Base-by-base conservation (phyloP, 2,329 filamentous ascomycete genomes). In the Apiospora aurea region DNA sequence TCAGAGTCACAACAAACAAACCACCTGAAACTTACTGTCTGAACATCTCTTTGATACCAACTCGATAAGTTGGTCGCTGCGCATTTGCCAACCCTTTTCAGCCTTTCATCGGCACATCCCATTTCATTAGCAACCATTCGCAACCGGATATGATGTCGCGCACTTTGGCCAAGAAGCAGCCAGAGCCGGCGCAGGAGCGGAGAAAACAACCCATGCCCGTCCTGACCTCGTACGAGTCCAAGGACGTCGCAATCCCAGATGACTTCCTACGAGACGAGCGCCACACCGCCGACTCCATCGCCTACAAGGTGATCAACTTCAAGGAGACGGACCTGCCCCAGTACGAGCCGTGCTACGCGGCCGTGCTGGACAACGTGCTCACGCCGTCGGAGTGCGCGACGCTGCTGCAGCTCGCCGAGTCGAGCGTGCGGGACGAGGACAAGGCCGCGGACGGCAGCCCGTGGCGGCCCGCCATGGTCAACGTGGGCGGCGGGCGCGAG, bases 381-480 rank as follows among this genome's bases (percentile, higher is more conserved):
- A 77, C 76, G 71, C 75, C 74, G 2, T 74, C 75, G 6, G 76
- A 78, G 71, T 75, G 76, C 44, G 75, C 72, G 0, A 77, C 85
- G 44, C 83, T 94, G 0, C 74, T 88, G 5, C 34, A 72, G 14
- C 81, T 89, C 7, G 87, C 87, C 13, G 88, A 90, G 77, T 80
- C 87, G 21, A 85, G 83, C 70, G 84, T 86, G 7, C 87, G 87
- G 14, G 87, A 89, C 75, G 77, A 82, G 51, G 83, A 82, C 72
- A 80, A 80, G 29, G 61, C 51, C 26, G 69, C 26, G 2, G 73
- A 72, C 47, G 77, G 75, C 1, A 82, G 77, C 72, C 80, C 83
- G 1, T 96, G 93, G 94, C 84, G 86, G 69, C 88, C 89, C 1
- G 94, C 93, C 0, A 86, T 94, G 80, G 86, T 95, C 72, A 92